These are phyloP conservation scores for Prinsepia uniflora DNA, from an alignment of 306 rosid genomes.

Conservation along the genomic window DNA sequence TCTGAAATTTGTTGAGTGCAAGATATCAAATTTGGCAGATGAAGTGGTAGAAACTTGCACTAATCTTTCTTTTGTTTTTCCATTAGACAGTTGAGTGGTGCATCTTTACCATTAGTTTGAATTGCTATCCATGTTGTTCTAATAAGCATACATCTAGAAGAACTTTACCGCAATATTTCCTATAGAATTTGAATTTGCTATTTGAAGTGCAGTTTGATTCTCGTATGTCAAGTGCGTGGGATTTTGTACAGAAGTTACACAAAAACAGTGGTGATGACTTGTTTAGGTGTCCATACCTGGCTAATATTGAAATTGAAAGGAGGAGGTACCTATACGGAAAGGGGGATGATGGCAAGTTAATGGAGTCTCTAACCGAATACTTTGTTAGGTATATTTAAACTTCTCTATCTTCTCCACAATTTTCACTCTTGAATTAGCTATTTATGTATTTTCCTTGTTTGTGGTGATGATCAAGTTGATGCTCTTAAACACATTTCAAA, in stretches of 20 bases:
- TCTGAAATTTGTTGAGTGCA: constrained; percentile 50
- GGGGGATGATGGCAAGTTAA: constrained; percentile 52
- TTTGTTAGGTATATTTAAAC: constrained; percentile 49
- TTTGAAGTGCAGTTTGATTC: constrained; percentile 73
- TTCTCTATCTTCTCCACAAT: constrained; percentile 1
- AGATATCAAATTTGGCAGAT: constrained; percentile 66
- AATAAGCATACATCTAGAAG: constrained; percentile 14
- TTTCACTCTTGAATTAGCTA: not conserved
- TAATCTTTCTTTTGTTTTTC: not conserved
- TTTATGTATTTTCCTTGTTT: not conserved
- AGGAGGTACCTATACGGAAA: constrained; percentile 62
- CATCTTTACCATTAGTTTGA: constrained; percentile 20
- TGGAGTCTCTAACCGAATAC: constrained; percentile 63
- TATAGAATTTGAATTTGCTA: constrained; percentile 26
- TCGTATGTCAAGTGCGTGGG: constrained; percentile 64
- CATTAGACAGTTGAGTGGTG: constrained; percentile 28
- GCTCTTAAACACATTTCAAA: not conserved
- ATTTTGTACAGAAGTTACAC: constrained; percentile 58
- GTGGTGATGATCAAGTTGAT: constrained; percentile 4
- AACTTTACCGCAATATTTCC: constrained; percentile 5
- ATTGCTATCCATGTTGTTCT: not conserved
- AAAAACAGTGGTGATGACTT: constrained; percentile 37
- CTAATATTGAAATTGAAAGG: constrained; percentile 86
- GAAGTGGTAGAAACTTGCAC: constrained; percentile 56
- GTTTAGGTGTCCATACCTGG: constrained; percentile 75